Conservation (phyloP, 2,329 filamentous ascomycete genomes). For the Mollisiaceae sp. region DNA sequence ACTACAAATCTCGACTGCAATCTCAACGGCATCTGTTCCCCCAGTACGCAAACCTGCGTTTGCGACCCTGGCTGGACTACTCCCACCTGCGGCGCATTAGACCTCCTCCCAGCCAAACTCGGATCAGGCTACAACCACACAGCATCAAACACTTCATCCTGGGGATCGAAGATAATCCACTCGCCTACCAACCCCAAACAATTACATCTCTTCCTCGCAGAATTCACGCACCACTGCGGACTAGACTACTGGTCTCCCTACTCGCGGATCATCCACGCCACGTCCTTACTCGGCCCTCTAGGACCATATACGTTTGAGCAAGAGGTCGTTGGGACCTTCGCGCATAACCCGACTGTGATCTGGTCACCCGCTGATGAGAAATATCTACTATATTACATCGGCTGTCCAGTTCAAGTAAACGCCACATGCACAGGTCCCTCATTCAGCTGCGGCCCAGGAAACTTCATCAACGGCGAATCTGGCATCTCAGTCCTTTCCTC, state of each 20-base stretch:
- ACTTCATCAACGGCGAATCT: constrained; percentile 21
- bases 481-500: constrained; percentile 15
- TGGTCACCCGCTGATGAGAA: constrained; percentile 51
- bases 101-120: constrained; percentile 49
- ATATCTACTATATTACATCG: constrained; percentile 52
- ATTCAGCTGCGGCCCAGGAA: constrained; percentile 23
- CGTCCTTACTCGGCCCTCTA: constrained; percentile 49
- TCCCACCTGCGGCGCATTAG: constrained; percentile 50
- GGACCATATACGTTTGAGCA: constrained; percentile 52
- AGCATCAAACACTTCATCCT: constrained; percentile 49
- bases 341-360: constrained; percentile 52
- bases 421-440: constrained; percentile 33
- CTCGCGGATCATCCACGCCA: constrained; percentile 51
- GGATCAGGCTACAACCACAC: constrained; percentile 54
- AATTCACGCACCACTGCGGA: constrained; percentile 53
- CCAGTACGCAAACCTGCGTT: constrained; percentile 26
- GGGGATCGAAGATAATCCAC: constrained; percentile 53
- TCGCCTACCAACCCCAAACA: constrained; percentile 46
- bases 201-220: constrained; percentile 53
- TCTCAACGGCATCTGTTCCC: constrained; percentile 46
- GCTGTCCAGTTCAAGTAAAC: constrained; percentile 36
- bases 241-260: constrained; percentile 54
- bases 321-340: constrained; percentile 49
- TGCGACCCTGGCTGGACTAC: constrained; percentile 52
- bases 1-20: constrained; percentile 43